Evolutionary conservation across 2,329 filamentous ascomycete species (phyloP).

Genomic region (Alternaria consortialis): DNA sequence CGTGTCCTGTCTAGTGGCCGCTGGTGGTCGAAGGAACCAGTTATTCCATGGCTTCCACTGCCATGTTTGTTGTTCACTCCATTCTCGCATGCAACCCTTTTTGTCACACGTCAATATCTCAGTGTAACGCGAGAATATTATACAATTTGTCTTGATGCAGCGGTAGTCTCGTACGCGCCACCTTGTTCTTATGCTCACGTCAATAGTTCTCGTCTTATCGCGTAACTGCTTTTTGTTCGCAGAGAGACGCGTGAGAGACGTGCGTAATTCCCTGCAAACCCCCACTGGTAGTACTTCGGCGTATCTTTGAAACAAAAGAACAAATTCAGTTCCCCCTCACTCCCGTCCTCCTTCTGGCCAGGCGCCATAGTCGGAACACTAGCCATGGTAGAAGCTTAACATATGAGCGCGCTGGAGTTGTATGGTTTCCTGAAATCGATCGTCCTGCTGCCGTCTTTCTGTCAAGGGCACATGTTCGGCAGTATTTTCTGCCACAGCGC

Average conservation of each 20-base stretch:
- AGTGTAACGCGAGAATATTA: background rate
- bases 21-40: background rate
- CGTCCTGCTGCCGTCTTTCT: background rate
- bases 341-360: background rate
- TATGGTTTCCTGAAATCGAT: background rate
- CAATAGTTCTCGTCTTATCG: background rate
- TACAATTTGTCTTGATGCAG: background rate
- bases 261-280: conserved; percentile 12
- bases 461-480: background rate
- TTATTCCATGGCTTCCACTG: background rate
- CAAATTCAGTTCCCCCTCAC: background rate
- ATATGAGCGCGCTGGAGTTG: background rate
- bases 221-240: conserved; percentile 1
- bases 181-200: background rate
- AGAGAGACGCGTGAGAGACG: conserved; percentile 5
- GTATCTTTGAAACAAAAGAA: conserved; percentile 4
- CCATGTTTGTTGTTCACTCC: background rate
- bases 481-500: background rate
- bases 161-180: background rate
- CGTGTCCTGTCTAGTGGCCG: background rate
- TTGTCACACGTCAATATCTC: background rate
- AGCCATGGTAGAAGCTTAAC: background rate
- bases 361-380: background rate
- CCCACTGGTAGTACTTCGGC: background rate
- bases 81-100: background rate